phyloP scores from a whole-genome alignment of 2,329 filamentous ascomycete genomes.

The Aspergillus terreus region DNA sequence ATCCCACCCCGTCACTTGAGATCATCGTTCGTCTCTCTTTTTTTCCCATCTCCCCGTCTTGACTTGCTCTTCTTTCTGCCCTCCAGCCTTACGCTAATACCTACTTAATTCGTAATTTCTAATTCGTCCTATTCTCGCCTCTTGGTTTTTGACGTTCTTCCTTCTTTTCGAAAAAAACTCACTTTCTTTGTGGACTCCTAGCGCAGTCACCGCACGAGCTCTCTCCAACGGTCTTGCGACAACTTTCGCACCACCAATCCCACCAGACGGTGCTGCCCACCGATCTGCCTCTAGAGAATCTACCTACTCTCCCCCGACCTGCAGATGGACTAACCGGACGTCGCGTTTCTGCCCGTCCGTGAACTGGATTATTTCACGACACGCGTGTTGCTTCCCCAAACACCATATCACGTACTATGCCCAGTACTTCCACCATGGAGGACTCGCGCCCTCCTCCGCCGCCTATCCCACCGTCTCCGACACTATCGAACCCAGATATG shows the following conservation, averaged over 20 bases:
- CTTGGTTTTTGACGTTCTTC: neutral
- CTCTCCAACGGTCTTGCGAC: too few species aligned
- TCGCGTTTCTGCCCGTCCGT: neutral
- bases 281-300: neutral
- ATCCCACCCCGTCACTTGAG: too few species aligned
- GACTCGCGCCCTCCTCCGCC: slow-evolving; percentile 15
- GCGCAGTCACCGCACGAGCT: too few species aligned
- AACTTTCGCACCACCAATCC: neutral
- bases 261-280: neutral
- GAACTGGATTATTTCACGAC: neutral
- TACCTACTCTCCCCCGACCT: neutral
- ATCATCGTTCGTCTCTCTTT: neutral
- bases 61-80: neutral
- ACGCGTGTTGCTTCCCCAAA: neutral
- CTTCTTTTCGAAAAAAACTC: too few species aligned
- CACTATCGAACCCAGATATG: slow-evolving; percentile 90
- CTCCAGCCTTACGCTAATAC: neutral
- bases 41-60: neutral
- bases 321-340: neutral
- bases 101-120: slow-evolving; percentile 2
- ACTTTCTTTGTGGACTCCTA: too few species aligned
- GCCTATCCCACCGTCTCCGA: slow-evolving; percentile 66
- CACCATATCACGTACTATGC: slow-evolving; percentile 3
- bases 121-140: neutral
- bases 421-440: slow-evolving; percentile 10